phyloP scores from a whole-genome alignment of 441 rosid species.

The Euphorbia schlechtendalii region DNA sequence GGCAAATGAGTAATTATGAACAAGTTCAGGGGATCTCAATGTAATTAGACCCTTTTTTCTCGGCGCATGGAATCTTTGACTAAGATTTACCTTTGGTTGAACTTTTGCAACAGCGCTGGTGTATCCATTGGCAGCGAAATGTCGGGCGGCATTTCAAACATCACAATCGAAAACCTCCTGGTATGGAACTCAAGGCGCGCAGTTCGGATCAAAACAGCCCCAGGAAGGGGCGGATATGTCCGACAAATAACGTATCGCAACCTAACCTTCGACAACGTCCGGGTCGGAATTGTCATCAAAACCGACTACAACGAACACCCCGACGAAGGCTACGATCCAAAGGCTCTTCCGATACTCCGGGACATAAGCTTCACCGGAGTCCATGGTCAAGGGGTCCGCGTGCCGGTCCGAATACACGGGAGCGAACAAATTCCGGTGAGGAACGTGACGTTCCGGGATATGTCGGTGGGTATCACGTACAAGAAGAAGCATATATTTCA shows the following conservation, averaged over 20 bases:
- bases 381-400: constrained; percentile 82
- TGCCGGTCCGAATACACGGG: constrained; percentile 89
- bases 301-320: constrained; percentile 97
- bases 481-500: constrained; percentile 93
- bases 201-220: constrained; percentile 89
- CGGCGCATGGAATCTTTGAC: too few relatives aligned
- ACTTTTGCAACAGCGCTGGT: constrained; percentile 62
- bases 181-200: constrained; percentile 91
- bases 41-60: too few relatives aligned
- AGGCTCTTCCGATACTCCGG: constrained; percentile 53
- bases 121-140: constrained; percentile 94
- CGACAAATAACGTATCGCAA: constrained; percentile 58
- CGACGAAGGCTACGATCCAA: constrained; percentile 58
- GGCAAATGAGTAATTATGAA: too few relatives aligned
- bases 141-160: constrained; percentile 93
- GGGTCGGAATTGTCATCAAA: constrained; percentile 89
- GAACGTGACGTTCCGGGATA: constrained; percentile 67
- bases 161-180: constrained; percentile 64
- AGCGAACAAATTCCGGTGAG: constrained; percentile 68
- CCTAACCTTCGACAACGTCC: constrained; percentile 67
- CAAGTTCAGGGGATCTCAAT: too few relatives aligned
- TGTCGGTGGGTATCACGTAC: constrained; percentile 74
- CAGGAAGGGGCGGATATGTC: constrained; percentile 86
- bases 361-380: constrained; percentile 68
- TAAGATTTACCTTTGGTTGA: constrained; percentile 12